Conservation (phyloP, 108 stramenopile genomes). For the Cyclotella sp. region DNA sequence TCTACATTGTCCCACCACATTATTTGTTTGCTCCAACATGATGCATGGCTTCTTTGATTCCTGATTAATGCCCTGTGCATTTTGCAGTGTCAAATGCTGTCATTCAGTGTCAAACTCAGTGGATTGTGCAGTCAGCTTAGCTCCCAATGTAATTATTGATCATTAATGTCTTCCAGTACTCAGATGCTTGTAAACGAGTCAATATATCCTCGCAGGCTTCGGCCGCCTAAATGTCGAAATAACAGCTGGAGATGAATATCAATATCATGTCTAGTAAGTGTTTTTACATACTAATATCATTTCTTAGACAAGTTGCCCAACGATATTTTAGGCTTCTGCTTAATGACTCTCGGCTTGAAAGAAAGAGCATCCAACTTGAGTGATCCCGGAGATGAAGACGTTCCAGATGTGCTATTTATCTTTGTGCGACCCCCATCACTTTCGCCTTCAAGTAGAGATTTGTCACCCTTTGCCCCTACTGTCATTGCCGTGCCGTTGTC, state of each 20-base stretch:
- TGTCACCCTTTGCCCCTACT: neutral
- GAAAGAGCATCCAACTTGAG: conserved; percentile 43
- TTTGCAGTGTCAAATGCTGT: no score
- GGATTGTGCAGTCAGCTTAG: neutral
- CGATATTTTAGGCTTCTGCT: conserved; percentile 43
- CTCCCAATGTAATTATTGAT: neutral
- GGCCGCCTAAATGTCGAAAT: neutral
- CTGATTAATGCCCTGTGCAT: no score
- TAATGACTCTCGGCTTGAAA: conserved; percentile 42
- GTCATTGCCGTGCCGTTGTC: neutral
- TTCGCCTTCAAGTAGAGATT: no score
- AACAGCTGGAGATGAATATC: neutral
- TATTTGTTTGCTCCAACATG: no score
- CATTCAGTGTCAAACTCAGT: neutral
- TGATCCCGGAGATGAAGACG: conserved; percentile 38
- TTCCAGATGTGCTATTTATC: neutral
- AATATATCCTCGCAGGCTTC: neutral
- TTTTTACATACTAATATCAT: neutral
- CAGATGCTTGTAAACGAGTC: neutral
- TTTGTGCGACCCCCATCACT: neutral
- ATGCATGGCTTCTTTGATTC: no score
- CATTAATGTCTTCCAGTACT: neutral
- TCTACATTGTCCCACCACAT: no score
- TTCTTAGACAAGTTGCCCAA: conserved; percentile 6
- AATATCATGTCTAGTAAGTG: neutral